Evolutionary conservation across 208 protist genomes (phyloP).

Genomic region (Entamoeba dispar): DNA sequence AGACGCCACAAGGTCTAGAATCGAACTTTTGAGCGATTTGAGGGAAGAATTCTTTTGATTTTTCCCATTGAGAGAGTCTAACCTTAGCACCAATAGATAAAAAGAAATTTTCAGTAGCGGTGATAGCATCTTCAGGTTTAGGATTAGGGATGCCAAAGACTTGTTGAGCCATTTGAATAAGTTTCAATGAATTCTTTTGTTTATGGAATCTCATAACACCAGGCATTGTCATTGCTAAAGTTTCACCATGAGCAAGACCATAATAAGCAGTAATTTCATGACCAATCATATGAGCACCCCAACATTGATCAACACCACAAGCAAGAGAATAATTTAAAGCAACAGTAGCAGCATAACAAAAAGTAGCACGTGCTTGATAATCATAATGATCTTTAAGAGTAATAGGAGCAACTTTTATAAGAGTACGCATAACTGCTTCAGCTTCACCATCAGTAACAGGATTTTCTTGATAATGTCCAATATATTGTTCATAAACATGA

Average conservation of each 20-base stretch:
- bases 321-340: neutral
- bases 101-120: neutral
- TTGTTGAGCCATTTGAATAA: neutral
- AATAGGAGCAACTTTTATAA: neutral
- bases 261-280: neutral
- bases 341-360: conserved; percentile 8
- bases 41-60: neutral
- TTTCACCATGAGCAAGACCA: neutral
- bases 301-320: neutral
- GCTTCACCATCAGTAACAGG: neutral
- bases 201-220: neutral
- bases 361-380: conserved; percentile 1
- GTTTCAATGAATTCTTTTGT: neutral
- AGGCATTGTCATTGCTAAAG: neutral
- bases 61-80: neutral
- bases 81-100: neutral
- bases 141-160: neutral
- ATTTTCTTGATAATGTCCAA: neutral
- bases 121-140: neutral
- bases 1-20: neutral
- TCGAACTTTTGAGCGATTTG: neutral
- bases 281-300: conserved; percentile 5
- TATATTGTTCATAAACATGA: conserved; percentile 8
- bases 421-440: neutral
- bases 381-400: neutral